Conservation (phyloP, 192 early-diverging fungal genomes). For the Phycomyces nitens region DNA sequence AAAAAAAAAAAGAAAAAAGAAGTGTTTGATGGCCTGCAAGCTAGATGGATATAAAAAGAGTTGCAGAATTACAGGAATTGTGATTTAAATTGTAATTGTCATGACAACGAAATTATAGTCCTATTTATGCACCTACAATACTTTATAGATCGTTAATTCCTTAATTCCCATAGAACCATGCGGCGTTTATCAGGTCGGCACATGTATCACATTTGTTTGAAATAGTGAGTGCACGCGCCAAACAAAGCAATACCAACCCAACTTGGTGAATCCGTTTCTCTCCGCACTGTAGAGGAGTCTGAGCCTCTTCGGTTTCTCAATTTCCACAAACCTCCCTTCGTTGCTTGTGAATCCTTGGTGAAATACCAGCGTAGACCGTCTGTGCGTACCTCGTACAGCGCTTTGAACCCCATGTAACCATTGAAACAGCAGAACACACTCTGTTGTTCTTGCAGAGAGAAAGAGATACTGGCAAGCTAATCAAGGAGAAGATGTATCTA, state of each 20-base stretch:
- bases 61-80: too few relatives aligned
- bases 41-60: too few relatives aligned
- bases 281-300: neutral
- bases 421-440: neutral
- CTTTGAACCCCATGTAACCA: constrained; percentile 4
- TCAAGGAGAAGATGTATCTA: too few relatives aligned
- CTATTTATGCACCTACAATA: too few relatives aligned
- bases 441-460: neutral
- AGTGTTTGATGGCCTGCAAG: too few relatives aligned
- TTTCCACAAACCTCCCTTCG: neutral
- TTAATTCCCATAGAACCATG: constrained; percentile 2
- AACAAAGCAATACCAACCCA: constrained; percentile 3
- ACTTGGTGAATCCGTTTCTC: neutral
- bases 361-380: neutral
- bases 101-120: too few relatives aligned
- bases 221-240: neutral
- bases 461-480: too few relatives aligned
- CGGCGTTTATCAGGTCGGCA: neutral
- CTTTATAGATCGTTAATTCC: too few relatives aligned
- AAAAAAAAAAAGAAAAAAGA: too few relatives aligned
- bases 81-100: too few relatives aligned
- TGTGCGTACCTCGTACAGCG: constrained; percentile 5
- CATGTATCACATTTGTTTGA: constrained; percentile 3
- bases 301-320: neutral
- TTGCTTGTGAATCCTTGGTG: constrained; percentile 1